A percentile compares a stretch with the other conserved stretches of the same genome.
These are phyloP conservation scores for Lyophyllum semitale DNA, from an alignment of 768 basidiomycete species.

Conservation along the genomic window DNA sequence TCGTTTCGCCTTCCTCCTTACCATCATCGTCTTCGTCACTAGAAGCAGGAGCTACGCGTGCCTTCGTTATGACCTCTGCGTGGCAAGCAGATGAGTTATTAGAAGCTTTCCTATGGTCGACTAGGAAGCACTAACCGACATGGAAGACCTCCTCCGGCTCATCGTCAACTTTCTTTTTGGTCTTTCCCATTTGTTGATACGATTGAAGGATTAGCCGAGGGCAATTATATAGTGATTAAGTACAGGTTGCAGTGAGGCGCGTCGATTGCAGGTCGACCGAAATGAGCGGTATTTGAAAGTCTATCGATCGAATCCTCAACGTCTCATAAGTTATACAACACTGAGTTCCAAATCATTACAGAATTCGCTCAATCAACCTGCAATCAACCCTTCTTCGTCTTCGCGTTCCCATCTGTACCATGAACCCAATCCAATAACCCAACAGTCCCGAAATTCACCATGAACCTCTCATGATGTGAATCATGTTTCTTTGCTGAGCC, in stretches of 20 bases:
- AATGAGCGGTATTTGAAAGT: too few relatives aligned
- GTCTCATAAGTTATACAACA: not conserved
- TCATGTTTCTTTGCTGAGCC: conserved; percentile 26
- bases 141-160: conserved; percentile 34
- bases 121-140: conserved; percentile 40
- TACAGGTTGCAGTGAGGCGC: too few relatives aligned
- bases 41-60: conserved; percentile 42
- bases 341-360: not conserved
- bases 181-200: not conserved
- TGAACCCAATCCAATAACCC: conserved; percentile 29
- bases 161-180: conserved; percentile 6
- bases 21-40: conserved; percentile 20
- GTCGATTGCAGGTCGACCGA: too few relatives aligned
- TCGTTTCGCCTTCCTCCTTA: conserved; percentile 1
- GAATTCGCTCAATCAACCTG: too few relatives aligned
- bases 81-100: not conserved
- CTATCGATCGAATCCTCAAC: not conserved
- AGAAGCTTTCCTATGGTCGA: not conserved
- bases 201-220: too few relatives aligned
- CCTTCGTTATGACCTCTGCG: conserved; percentile 62
- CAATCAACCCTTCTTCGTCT: conserved; percentile 3
- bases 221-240: too few relatives aligned
- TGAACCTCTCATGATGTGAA: conserved; percentile 29
- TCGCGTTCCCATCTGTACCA: conserved; percentile 13
- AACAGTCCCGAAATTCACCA: conserved; percentile 26